A percentile compares a stretch with the other conserved stretches of the same genome.
phyloP scores from a whole-genome alignment of 202 grass and related monocot genomes.

The Digitaria exilis region DNA sequence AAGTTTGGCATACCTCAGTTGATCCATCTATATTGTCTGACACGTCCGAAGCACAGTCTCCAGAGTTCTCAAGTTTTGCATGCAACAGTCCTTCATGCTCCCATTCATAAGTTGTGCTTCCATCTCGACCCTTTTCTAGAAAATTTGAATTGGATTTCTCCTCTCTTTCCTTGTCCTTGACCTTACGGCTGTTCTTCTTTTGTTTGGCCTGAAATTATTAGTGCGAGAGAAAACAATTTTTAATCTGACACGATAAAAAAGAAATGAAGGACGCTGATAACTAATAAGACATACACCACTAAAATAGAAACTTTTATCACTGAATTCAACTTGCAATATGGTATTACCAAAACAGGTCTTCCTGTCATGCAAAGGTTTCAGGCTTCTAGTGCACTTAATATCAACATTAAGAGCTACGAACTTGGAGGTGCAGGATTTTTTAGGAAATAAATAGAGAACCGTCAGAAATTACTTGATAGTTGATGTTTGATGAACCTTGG shows the following conservation, averaged over 20 bases:
- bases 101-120: constrained; percentile 44
- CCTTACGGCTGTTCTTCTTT: constrained; percentile 85
- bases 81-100: constrained; percentile 43
- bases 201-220: constrained; percentile 73
- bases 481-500: background rate
- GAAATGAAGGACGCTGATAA: background rate
- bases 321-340: constrained; percentile 6
- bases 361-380: background rate
- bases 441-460: background rate
- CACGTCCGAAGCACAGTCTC: constrained; percentile 69
- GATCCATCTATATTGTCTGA: constrained; percentile 55
- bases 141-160: constrained; percentile 54
- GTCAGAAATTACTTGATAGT: background rate
- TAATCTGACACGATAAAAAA: constrained; percentile 6
- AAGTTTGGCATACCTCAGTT: constrained; percentile 47
- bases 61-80: constrained; percentile 44
- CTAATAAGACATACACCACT: too few relatives aligned
- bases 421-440: background rate
- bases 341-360: background rate
- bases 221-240: constrained; percentile 14
- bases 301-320: too few relatives aligned
- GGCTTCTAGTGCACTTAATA: background rate
- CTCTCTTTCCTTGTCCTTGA: constrained; percentile 81
- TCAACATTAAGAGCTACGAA: background rate
- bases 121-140: constrained; percentile 51